These are phyloP conservation scores for Dendryphion nanum DNA, from an alignment of 2,329 filamentous ascomycete species.

Conservation along the genomic window DNA sequence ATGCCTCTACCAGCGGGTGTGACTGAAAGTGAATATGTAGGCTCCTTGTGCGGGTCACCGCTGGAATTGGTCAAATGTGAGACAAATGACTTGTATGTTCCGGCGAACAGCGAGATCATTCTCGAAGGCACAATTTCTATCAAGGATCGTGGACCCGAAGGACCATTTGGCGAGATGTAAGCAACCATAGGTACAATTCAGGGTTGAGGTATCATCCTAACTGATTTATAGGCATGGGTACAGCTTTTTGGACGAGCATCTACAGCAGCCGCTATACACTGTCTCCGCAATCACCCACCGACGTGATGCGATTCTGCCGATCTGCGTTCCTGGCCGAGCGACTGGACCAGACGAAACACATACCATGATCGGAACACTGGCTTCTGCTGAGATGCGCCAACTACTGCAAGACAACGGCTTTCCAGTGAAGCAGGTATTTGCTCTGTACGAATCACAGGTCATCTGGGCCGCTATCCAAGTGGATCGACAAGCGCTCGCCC, in stretches of 20 bases:
- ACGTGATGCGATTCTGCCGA: constrained; percentile 47
- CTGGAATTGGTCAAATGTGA: constrained; percentile 54
- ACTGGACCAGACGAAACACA: constrained; percentile 51
- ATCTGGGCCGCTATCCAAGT: constrained; percentile 44
- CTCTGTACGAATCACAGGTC: constrained; percentile 48
- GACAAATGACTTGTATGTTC: constrained; percentile 50
- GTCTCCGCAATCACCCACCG: constrained; percentile 51
- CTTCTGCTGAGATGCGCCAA: constrained; percentile 44
- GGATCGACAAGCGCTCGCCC: constrained; percentile 2
- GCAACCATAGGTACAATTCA: too few species aligned
- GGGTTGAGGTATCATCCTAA: too few species aligned
- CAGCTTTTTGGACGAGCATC: neutral
- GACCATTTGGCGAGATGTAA: constrained; percentile 50
- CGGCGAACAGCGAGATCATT: constrained; percentile 52
- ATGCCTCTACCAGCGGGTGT: constrained; percentile 44
- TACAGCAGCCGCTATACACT: constrained; percentile 14
- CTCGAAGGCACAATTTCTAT: constrained; percentile 51
- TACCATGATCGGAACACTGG: constrained; percentile 43
- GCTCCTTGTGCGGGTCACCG: constrained; percentile 45
- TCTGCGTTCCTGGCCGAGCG: constrained; percentile 43
- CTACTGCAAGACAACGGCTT: constrained; percentile 35
- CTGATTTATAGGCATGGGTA: too few species aligned
- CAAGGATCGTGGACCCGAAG: constrained; percentile 43
- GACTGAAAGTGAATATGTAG: constrained; percentile 50
- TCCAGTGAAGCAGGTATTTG: constrained; percentile 45